These are phyloP conservation scores for Solanum chacoense DNA, from an alignment of 305 asterid genomes.

Conservation along the genomic window DNA sequence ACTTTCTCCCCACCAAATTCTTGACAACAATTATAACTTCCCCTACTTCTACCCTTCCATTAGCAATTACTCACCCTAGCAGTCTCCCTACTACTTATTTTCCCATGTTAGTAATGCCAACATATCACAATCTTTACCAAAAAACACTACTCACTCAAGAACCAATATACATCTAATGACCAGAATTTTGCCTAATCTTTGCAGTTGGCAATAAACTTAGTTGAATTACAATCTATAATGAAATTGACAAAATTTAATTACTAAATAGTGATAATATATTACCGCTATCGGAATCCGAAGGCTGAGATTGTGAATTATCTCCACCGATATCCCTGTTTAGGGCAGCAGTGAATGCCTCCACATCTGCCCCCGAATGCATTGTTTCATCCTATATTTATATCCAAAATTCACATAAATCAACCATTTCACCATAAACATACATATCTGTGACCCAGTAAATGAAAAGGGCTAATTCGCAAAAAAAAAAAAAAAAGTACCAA, in stretches of 20 bases:
- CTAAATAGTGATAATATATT: not conserved
- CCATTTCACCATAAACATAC: not conserved
- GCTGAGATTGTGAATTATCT: constrained; percentile 39
- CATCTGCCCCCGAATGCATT: constrained; percentile 96
- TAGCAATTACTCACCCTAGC: not conserved
- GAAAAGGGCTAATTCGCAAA: not conserved
- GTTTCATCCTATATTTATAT: constrained; percentile 68
- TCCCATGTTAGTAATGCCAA: not conserved
- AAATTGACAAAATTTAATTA: not conserved
- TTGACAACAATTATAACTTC: not conserved
- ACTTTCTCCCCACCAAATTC: not conserved
- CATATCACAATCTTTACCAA: not conserved
- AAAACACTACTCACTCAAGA: not conserved
- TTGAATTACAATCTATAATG: not conserved
- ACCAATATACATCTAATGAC: not conserved
- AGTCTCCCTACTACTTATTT: not conserved
- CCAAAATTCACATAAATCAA: not conserved
- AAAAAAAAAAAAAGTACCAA: not conserved
- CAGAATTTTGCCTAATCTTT: not conserved
- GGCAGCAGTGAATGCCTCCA: constrained; percentile 93
- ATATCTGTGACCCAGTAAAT: not conserved
- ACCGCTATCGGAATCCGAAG: constrained; percentile 46
- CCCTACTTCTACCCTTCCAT: not conserved
- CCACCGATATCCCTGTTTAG: constrained; percentile 94
- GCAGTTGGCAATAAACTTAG: not conserved